Conservation (phyloP, 2,329 filamentous ascomycete species). For the Nemania sp. region DNA sequence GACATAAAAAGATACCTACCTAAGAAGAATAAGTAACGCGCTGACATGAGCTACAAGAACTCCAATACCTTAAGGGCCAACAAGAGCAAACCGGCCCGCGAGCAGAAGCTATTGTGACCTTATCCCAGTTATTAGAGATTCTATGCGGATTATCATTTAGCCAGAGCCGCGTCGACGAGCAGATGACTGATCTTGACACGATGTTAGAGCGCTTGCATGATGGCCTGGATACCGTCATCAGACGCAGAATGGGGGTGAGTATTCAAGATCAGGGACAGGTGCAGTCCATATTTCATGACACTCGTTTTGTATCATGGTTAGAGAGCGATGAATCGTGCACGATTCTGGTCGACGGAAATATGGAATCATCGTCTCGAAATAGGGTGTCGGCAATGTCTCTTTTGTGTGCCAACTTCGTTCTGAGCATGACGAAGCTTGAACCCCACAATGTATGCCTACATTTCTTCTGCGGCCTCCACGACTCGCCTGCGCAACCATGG, state of each 20-base stretch:
- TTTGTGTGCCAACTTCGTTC: neutral
- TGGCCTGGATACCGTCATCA: neutral
- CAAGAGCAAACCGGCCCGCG: no score
- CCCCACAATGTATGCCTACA: neutral
- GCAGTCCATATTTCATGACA: slow-evolving; percentile 1
- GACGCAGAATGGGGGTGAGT: neutral
- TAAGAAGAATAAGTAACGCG: neutral
- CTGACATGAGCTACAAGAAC: neutral
- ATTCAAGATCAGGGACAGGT: neutral
- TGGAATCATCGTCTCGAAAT: neutral
- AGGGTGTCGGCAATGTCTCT: slow-evolving; percentile 3
- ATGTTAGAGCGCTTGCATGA: slow-evolving; percentile 4
- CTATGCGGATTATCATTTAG: neutral
- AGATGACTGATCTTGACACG: neutral
- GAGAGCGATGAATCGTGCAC: neutral
- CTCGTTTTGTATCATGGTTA: neutral
- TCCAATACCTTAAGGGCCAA: no score
- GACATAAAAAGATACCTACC: no score
- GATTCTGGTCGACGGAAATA: slow-evolving; percentile 2
- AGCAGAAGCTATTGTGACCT: neutral
- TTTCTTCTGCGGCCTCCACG: slow-evolving; percentile 2
- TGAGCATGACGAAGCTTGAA: slow-evolving; percentile 1
- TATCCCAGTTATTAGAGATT: neutral
- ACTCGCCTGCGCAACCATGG: neutral
- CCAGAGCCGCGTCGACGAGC: neutral